Evolutionary conservation across 2,329 filamentous ascomycete species (phyloP).

Genomic region (Epichloe sp.): DNA sequence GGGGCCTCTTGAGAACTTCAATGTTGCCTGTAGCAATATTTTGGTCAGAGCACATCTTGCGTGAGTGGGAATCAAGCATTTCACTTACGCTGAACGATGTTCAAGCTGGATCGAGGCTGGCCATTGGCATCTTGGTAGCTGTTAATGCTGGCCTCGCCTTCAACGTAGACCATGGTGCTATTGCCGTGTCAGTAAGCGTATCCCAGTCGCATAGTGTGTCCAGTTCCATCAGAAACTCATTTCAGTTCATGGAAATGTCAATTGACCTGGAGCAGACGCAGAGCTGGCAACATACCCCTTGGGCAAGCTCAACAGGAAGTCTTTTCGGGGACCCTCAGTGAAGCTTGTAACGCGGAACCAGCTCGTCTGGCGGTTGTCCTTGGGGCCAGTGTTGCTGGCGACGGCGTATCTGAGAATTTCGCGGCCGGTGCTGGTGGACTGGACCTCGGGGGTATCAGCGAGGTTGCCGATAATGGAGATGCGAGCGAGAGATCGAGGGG

Average conservation of each 20-base stretch:
- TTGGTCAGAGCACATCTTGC: not conserved
- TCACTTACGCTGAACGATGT: conserved; percentile 65
- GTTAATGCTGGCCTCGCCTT: conserved; percentile 64
- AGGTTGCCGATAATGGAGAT: conserved; percentile 83
- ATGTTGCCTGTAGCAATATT: conserved; percentile 23
- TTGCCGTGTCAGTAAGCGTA: conserved; percentile 7
- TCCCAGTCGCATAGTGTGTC: not conserved
- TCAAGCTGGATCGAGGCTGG: conserved; percentile 50
- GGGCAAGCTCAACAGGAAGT: conserved; percentile 57
- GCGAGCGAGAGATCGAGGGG: conserved; percentile 54
- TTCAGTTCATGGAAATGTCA: not conserved
- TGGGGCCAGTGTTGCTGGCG: conserved; percentile 52
- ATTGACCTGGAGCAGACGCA: not conserved
- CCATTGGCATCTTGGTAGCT: conserved; percentile 58
- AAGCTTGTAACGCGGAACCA: conserved; percentile 80
- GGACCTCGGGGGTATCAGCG: conserved; percentile 63
- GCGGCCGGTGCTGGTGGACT: conserved; percentile 53
- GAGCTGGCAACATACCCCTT: conserved; percentile 60
- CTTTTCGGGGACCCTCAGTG: conserved; percentile 53
- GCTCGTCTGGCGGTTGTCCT: conserved; percentile 62
- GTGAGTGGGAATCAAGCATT: not conserved
- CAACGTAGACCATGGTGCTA: conserved; percentile 69
- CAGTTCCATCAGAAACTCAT: not conserved
- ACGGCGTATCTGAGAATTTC: conserved; percentile 69
- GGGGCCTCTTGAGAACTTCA: conserved; percentile 32